These are phyloP conservation scores for Fraxinus albicans DNA, from an alignment of 305 asterid genomes.

Conservation along the genomic window DNA sequence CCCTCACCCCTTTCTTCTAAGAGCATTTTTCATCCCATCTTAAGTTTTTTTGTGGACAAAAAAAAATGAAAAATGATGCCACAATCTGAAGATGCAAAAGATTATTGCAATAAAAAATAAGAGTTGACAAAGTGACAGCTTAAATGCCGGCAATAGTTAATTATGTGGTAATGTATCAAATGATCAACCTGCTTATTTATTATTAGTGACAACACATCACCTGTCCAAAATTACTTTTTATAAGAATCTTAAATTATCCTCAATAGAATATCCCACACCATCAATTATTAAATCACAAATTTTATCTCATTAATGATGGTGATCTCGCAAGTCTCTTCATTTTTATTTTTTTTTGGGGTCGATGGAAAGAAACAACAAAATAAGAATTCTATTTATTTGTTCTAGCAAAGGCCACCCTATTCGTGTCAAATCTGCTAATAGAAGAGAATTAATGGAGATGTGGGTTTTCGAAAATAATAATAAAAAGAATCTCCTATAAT, in stretches of 20 bases:
- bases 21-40: conserved; percentile 7
- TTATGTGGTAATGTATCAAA: not conserved
- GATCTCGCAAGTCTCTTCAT: no score
- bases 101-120: not conserved
- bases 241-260: not conserved
- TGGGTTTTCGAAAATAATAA: no score
- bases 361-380: not conserved
- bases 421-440: not conserved
- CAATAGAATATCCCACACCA: not conserved
- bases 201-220: not conserved
- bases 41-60: not conserved
- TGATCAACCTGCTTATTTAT: not conserved
- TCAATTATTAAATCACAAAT: not conserved
- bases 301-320: not conserved
- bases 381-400: not conserved
- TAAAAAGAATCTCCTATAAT: no score
- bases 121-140: not conserved
- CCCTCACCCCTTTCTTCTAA: not conserved
- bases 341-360: not conserved
- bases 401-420: not conserved
- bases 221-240: not conserved
- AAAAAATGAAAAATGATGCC: not conserved
- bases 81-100: not conserved
- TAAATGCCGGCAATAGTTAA: conserved; percentile 1
- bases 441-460: not conserved